Evolutionary conservation across 2,329 filamentous ascomycete species (phyloP), one percentile per base, ranked within the genome.

Genomic region (Xylariaceae sp.): DNA sequence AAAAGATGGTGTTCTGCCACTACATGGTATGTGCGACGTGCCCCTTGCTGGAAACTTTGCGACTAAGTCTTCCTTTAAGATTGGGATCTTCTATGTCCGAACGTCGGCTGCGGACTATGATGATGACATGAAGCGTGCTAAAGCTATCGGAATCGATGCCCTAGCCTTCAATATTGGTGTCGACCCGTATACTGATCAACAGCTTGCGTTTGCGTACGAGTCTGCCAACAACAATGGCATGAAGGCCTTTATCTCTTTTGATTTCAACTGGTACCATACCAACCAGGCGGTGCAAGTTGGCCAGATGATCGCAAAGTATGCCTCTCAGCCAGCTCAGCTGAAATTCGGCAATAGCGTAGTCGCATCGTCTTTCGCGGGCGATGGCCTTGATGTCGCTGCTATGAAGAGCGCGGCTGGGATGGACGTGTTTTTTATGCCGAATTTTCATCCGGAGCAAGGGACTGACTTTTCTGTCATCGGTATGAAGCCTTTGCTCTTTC

Each of bases 191-290:
- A 76, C 72, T 1, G 75, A 79, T 44, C 60, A 70, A n/a, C 78
- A 81, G 62, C 73, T 82, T 3, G 67, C 61, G 1, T 74, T 71
- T 26, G 79, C 80, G 1, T 82, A 81, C 54, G 67, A 75, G n/a
- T 78, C 78, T 0, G 77, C 79, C 3, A 71, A 73, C 8, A 69
- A 69, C 6, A 73, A 74, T 23, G 71, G 69, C 40, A 79, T 83
- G 73, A 80, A 81, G 49, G 77, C 81, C 11, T 81, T 83, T 49
- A 75, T 83, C 57, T 82, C 80, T 1, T 83, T 83, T 56, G 81
- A 83, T 68, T 82, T 81, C 64, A 80, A 80, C 68, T 76, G 76
- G 74, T 79, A 72, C 67, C 53, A 63, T 24, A 61, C 63, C 6
- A 53, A 62, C 9, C 66, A 78, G 35, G 72, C 73, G 1, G 66